Conservation (phyloP, 2,329 filamentous ascomycete genomes). For the Uncinocarpus reesii region DNA sequence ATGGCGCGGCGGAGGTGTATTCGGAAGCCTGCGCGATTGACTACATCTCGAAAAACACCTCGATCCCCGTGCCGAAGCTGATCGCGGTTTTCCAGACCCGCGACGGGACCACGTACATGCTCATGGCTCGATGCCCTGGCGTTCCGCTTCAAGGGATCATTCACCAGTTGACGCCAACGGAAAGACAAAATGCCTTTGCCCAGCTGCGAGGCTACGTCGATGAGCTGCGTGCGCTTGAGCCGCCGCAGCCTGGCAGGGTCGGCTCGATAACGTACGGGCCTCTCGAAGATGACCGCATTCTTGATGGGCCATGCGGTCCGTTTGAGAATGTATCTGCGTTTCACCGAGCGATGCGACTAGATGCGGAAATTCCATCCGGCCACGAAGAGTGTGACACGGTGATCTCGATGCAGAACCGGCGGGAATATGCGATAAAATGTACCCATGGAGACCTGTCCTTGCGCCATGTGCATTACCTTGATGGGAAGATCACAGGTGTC, state of each 20-base stretch:
- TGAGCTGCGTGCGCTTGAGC: slow-evolving; percentile 16
- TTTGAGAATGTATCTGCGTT: slow-evolving; percentile 29
- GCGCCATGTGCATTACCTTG: slow-evolving; percentile 23
- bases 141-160: slow-evolving; percentile 18
- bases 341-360: slow-evolving; percentile 24
- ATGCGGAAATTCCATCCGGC: slow-evolving; percentile 15
- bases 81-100: slow-evolving; percentile 34
- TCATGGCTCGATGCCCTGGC: slow-evolving; percentile 37
- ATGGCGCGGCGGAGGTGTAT: background rate
- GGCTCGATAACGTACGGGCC: slow-evolving; percentile 18
- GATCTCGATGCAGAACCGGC: slow-evolving; percentile 8
- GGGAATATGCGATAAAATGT: slow-evolving; percentile 5
- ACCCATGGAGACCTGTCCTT: slow-evolving; percentile 7
- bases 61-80: slow-evolving; percentile 38
- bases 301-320: slow-evolving; percentile 24
- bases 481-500: slow-evolving; percentile 36
- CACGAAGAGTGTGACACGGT: slow-evolving; percentile 11
- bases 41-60: slow-evolving; percentile 25
- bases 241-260: slow-evolving; percentile 11
- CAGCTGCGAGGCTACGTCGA: slow-evolving; percentile 15
- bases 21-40: slow-evolving; percentile 1
- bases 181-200: slow-evolving; percentile 7
- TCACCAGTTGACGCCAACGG: slow-evolving; percentile 13
- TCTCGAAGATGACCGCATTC: slow-evolving; percentile 24
- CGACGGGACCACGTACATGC: slow-evolving; percentile 35